phyloP scores from a whole-genome alignment of 306 rosid genomes.

The Pueraria montana region DNA sequence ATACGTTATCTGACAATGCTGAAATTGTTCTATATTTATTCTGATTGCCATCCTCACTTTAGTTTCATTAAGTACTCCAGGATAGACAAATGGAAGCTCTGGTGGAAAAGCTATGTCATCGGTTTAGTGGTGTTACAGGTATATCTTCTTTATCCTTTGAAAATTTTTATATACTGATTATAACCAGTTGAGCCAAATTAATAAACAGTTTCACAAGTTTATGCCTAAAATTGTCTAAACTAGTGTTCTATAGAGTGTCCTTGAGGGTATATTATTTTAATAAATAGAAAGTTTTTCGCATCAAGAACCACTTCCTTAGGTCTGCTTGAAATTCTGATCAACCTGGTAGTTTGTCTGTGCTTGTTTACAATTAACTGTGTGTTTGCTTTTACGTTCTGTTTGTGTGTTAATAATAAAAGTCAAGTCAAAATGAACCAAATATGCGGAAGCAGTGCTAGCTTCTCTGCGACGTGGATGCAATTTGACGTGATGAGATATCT shows the following conservation, averaged over 20 bases:
- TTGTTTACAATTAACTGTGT: background rate
- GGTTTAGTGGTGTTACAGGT: slow-evolving; percentile 95
- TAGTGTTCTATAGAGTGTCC: background rate
- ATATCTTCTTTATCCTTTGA: slow-evolving; percentile 23
- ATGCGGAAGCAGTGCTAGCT: background rate
- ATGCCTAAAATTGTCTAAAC: slow-evolving; percentile 23
- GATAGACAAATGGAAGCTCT: slow-evolving; percentile 97
- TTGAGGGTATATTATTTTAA: slow-evolving; percentile 6
- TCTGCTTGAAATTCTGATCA: slow-evolving; percentile 30
- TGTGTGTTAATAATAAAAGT: background rate
- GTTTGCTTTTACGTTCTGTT: background rate
- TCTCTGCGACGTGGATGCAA: background rate
- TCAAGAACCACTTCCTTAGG: slow-evolving; percentile 10
- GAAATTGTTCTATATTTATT: slow-evolving; percentile 33
- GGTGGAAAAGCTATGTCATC: slow-evolving; percentile 94
- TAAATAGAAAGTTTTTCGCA: background rate
- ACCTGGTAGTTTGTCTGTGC: background rate
- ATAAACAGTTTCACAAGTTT: background rate
- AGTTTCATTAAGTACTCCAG: slow-evolving; percentile 59
- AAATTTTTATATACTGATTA: slow-evolving; percentile 18
- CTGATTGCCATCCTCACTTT: slow-evolving; percentile 33
- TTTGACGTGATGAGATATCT: background rate
- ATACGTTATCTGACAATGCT: slow-evolving; percentile 31
- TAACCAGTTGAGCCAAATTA: background rate
- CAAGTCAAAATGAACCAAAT: background rate